Evolutionary conservation across 2,329 filamentous ascomycete genomes (phyloP).

Genomic region (Xylariaceae sp.): DNA sequence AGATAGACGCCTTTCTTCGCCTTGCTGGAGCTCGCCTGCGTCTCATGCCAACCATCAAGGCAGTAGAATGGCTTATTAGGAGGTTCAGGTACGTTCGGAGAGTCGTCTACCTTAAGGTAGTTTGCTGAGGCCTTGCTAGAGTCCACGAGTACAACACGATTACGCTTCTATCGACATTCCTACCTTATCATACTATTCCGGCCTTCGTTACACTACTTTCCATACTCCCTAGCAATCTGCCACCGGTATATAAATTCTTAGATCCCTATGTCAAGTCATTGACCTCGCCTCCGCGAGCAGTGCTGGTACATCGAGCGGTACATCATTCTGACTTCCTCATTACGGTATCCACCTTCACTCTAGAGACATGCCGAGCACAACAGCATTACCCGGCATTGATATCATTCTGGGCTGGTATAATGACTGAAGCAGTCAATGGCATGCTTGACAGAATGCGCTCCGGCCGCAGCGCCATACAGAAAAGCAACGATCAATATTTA

Average conservation of each 20-base stretch:
- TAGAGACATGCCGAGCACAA: slow-evolving; percentile 72
- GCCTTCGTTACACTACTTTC: slow-evolving; percentile 86
- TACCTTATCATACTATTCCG: slow-evolving; percentile 88
- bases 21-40: slow-evolving; percentile 78
- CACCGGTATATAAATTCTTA: slow-evolving; percentile 80
- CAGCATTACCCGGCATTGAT: slow-evolving; percentile 79
- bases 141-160: slow-evolving; percentile 90
- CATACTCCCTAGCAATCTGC: slow-evolving; percentile 79
- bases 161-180: slow-evolving; percentile 79
- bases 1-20: slow-evolving; percentile 81
- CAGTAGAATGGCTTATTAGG: slow-evolving; percentile 92
- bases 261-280: slow-evolving; percentile 82
- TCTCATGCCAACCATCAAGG: slow-evolving; percentile 86
- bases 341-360: slow-evolving; percentile 77
- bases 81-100: slow-evolving; percentile 73
- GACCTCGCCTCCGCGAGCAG: slow-evolving; percentile 76
- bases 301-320: slow-evolving; percentile 82
- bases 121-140: slow-evolving; percentile 52
- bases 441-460: slow-evolving; percentile 80
- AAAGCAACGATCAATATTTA: slow-evolving; percentile 81
- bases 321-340: slow-evolving; percentile 79
- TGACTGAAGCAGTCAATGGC: slow-evolving; percentile 82
- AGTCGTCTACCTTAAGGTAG: background rate
- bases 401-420: slow-evolving; percentile 89
- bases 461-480: slow-evolving; percentile 76